These are phyloP conservation scores for Takashimella koratensis DNA, from an alignment of 1,284 basidiomycete species.

Conservation along the genomic window DNA sequence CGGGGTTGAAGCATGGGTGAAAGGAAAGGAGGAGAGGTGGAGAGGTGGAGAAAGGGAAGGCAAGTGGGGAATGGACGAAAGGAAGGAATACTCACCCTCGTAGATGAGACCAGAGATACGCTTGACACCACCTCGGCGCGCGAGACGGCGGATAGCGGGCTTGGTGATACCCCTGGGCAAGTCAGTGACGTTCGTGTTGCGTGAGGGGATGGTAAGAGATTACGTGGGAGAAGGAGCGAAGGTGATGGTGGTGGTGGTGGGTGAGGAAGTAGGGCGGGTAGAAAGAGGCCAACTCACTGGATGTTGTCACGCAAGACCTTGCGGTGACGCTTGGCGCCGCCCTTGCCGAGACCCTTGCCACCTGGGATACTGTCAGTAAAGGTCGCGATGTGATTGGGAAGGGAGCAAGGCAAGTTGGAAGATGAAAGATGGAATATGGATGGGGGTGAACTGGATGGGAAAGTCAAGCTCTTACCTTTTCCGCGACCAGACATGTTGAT, in stretches of 20 bases:
- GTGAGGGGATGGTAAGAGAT: not conserved
- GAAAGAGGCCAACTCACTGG: conserved; percentile 48
- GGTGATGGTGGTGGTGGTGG: not conserved
- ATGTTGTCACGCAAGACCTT: conserved; percentile 79
- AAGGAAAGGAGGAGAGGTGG: not conserved
- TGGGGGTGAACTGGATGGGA: no score
- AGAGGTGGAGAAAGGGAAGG: not conserved
- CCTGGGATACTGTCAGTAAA: conserved; percentile 3
- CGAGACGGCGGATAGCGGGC: conserved; percentile 85
- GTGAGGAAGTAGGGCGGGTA: not conserved
- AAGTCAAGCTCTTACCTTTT: conserved; percentile 60
- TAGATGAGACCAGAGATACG: conserved; percentile 85
- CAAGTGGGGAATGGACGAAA: not conserved
- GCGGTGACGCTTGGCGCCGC: conserved; percentile 81
- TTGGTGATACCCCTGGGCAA: conserved; percentile 63
- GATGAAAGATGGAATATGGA: not conserved
- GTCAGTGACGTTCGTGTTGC: not conserved
- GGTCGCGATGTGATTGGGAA: not conserved
- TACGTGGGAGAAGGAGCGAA: not conserved
- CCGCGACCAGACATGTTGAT: conserved; percentile 67
- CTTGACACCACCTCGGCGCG: conserved; percentile 90
- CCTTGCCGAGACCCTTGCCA: conserved; percentile 64
- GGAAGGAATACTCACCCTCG: conserved; percentile 50
- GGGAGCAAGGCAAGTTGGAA: not conserved
- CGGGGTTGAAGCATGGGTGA: not conserved